phyloP scores from a whole-genome alignment of 768 basidiomycete species.

The Clathrus columnatus region DNA sequence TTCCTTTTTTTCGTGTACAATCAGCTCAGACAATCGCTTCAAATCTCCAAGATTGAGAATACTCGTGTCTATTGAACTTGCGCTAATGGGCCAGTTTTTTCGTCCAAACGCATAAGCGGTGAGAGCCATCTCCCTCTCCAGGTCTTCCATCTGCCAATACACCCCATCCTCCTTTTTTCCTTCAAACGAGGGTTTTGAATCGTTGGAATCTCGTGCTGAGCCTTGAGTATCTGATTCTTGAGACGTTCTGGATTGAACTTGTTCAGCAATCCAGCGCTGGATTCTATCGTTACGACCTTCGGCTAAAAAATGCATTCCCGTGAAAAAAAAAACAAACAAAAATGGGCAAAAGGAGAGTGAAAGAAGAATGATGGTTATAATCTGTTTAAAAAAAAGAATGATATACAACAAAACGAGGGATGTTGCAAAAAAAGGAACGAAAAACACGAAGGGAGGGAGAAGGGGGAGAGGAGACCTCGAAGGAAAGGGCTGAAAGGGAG shows the following conservation, averaged over 20 bases:
- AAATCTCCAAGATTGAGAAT: background rate
- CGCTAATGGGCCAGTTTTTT: constrained; percentile 1
- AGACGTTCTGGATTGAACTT: background rate
- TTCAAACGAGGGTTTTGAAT: background rate
- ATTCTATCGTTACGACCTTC: constrained; percentile 5
- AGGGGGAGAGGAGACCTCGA: too few relatives aligned
- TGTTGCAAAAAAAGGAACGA: background rate
- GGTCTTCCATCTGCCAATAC: constrained; percentile 8
- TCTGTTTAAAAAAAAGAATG: background rate
- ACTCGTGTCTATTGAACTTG: constrained; percentile 1
- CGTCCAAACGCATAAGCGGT: background rate
- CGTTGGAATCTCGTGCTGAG: background rate
- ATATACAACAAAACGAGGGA: background rate
- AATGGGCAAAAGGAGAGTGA: background rate
- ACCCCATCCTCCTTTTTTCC: constrained; percentile 3
- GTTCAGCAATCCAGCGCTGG: constrained; percentile 10
- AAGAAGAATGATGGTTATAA: too few relatives aligned
- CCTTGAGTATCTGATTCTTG: background rate
- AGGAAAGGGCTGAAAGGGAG: too few relatives aligned
- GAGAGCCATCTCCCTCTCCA: constrained; percentile 5
- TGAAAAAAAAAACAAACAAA: background rate
- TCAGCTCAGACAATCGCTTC: background rate
- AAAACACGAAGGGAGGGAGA: background rate
- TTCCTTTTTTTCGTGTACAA: background rate
- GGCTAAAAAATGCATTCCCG: constrained; percentile 9